A percentile compares a stretch with the other conserved stretches of the same genome.
These are phyloP conservation scores for Cutaneotrichosporon sp. DNA, from an alignment of 1,284 basidiomycete genomes.

Conservation along the genomic window DNA sequence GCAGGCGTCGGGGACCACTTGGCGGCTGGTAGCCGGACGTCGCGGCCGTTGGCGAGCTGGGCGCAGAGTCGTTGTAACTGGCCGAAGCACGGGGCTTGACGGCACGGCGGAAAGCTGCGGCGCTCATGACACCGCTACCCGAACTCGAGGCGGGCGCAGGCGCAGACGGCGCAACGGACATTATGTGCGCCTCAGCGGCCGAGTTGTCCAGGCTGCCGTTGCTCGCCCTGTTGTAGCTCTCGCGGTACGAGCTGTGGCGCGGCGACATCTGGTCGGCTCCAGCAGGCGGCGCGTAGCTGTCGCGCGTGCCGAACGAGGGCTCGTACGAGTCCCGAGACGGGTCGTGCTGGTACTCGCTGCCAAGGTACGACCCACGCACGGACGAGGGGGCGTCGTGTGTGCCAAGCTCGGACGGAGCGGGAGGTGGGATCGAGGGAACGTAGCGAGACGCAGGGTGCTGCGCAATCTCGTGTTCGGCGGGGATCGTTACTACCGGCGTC, in stretches of 20 bases:
- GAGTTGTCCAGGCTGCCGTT: slow-evolving; percentile 1
- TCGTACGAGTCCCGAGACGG: neutral
- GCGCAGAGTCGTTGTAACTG: neutral
- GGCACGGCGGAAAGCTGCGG: slow-evolving; percentile 4
- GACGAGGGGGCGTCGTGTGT: neutral
- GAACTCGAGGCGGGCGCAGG: neutral
- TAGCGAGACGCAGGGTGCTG: neutral
- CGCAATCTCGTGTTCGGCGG: neutral
- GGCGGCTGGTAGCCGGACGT: neutral
- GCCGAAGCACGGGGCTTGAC: slow-evolving; percentile 1
- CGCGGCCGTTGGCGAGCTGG: neutral
- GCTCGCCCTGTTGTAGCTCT: neutral
- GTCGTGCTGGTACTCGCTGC: neutral
- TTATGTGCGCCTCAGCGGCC: neutral
- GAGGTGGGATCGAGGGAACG: slow-evolving; percentile 2
- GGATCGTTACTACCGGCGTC: slow-evolving; percentile 6
- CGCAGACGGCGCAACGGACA: neutral
- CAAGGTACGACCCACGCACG: slow-evolving; percentile 6
- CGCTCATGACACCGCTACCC: slow-evolving; percentile 1
- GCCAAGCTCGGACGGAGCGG: slow-evolving; percentile 2
- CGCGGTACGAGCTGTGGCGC: neutral
- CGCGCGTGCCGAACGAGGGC: neutral
- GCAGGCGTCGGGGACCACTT: neutral
- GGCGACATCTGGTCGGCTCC: neutral
- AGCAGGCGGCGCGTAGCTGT: neutral